These are phyloP conservation scores for Yamadazyma ubonensis DNA, from an alignment of 805 yeast species.

Conservation along the genomic window DNA sequence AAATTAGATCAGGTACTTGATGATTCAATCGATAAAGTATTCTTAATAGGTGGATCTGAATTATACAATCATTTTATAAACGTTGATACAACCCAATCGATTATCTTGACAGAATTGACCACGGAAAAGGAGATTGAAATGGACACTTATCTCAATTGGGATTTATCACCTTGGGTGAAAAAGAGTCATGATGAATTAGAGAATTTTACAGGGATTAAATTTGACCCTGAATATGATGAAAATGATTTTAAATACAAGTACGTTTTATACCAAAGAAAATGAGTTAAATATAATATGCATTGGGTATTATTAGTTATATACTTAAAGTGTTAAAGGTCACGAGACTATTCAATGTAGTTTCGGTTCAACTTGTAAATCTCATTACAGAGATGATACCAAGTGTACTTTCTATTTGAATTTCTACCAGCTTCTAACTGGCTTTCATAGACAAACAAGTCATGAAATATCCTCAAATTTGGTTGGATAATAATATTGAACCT, in stretches of 20 bases:
- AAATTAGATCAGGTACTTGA: conserved; percentile 21
- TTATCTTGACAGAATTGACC: conserved; percentile 69
- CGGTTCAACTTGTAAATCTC: conserved; percentile 30
- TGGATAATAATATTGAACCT: conserved; percentile 43
- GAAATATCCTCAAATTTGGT: conserved; percentile 39
- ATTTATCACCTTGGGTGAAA: conserved; percentile 35
- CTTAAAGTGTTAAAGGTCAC: neutral
- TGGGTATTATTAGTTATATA: neutral
- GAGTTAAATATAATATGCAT: conserved; percentile 1
- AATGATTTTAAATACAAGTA: conserved; percentile 13
- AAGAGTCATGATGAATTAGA: conserved; percentile 34
- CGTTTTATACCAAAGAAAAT: conserved; percentile 11
- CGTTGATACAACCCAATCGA: conserved; percentile 44
- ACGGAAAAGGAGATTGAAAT: conserved; percentile 45
- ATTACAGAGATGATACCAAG: conserved; percentile 30
- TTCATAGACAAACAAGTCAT: conserved; percentile 34
- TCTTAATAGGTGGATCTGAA: conserved; percentile 91
- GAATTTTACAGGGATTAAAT: conserved; percentile 33
- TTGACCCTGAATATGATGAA: conserved; percentile 19
- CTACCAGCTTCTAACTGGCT: conserved; percentile 20
- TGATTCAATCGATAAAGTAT: conserved; percentile 54
- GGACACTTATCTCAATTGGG: conserved; percentile 66
- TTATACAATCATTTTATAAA: conserved; percentile 60
- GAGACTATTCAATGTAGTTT: conserved; percentile 21
- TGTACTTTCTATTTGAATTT: conserved; percentile 16